Evolutionary conservation across 257 asterid genomes (phyloP).

Genomic region (Ocimum tenuiflorum): DNA sequence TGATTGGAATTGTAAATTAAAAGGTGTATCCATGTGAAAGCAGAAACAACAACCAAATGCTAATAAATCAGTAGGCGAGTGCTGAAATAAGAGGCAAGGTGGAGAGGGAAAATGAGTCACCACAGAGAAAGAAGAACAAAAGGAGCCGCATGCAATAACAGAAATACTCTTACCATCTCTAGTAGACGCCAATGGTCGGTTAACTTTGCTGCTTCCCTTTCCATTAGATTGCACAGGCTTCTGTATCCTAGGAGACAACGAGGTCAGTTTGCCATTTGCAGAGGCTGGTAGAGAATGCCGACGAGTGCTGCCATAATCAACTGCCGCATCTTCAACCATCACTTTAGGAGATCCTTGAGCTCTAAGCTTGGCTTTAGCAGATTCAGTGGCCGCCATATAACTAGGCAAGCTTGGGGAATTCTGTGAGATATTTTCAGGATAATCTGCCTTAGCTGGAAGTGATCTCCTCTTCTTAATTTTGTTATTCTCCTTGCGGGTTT

Average conservation of each 20-base stretch:
- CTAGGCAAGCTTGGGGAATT: conserved; percentile 70
- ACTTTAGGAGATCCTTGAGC: conserved; percentile 56
- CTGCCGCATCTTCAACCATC: conserved; percentile 43
- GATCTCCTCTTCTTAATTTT: conserved; percentile 64
- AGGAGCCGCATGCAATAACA: too few relatives aligned
- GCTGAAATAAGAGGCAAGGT: too few relatives aligned
- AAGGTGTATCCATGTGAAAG: too few relatives aligned
- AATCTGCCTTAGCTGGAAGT: conserved; percentile 65
- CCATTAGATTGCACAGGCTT: conserved; percentile 64
- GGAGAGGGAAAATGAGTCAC: too few relatives aligned
- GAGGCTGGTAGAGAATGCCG: conserved; percentile 80
- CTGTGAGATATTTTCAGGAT: conserved; percentile 58
- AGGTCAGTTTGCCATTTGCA: conserved; percentile 47
- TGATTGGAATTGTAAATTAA: too few relatives aligned
- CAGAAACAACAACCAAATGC: too few relatives aligned
- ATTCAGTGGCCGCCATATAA: conserved; percentile 87
- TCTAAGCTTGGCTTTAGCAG: conserved; percentile 95
- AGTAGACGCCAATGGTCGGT: conserved; percentile 41
- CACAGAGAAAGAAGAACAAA: too few relatives aligned
- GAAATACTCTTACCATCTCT: conserved; percentile 53
- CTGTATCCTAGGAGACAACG: conserved; percentile 68
- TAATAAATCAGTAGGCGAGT: conserved; percentile 16
- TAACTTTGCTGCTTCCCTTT: conserved; percentile 55
- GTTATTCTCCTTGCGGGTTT: conserved; percentile 48
- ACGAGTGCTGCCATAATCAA: conserved; percentile 42